Conservation (phyloP, 345 rosid species). For the Eucalyptus curtisii region DNA sequence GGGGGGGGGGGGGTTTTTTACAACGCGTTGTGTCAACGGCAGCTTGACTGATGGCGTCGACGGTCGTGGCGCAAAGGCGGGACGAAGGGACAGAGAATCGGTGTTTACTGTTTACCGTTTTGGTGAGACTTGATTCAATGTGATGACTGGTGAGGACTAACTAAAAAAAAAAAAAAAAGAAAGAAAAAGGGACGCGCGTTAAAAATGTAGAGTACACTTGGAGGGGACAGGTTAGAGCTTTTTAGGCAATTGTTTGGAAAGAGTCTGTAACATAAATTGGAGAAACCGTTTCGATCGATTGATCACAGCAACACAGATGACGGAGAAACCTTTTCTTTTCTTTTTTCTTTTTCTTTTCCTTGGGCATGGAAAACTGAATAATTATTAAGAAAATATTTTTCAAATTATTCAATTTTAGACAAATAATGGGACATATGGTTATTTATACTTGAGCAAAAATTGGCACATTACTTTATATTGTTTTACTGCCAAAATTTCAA, state of each 20-base stretch:
- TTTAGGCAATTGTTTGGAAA: not conserved
- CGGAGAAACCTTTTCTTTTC: not conserved
- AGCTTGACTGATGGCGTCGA: not conserved
- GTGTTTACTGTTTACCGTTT: not conserved
- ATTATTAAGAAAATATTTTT: not conserved
- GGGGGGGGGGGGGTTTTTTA: too few species aligned
- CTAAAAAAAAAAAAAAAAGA: not conserved
- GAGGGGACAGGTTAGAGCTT: not conserved
- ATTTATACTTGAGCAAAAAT: not conserved
- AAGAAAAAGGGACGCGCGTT: not conserved
- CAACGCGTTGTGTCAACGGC: not conserved
- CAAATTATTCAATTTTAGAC: fast-evolving
- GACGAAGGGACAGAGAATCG: not conserved
- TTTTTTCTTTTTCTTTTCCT: not conserved
- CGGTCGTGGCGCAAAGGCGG: not conserved
- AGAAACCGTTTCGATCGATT: not conserved
- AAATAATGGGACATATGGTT: not conserved
- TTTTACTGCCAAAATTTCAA: not conserved
- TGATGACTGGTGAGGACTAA: not conserved
- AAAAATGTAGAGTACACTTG: not conserved
- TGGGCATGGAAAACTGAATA: not conserved
- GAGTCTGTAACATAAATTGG: not conserved
- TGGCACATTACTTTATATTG: not conserved
- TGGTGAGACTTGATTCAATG: not conserved
- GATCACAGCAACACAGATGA: not conserved